Percentiles rank a stretch among this genome's conserved stretches.
phyloP scores from a whole-genome alignment of 2,329 filamentous ascomycete species.

The Amesomyces nigricolor region DNA sequence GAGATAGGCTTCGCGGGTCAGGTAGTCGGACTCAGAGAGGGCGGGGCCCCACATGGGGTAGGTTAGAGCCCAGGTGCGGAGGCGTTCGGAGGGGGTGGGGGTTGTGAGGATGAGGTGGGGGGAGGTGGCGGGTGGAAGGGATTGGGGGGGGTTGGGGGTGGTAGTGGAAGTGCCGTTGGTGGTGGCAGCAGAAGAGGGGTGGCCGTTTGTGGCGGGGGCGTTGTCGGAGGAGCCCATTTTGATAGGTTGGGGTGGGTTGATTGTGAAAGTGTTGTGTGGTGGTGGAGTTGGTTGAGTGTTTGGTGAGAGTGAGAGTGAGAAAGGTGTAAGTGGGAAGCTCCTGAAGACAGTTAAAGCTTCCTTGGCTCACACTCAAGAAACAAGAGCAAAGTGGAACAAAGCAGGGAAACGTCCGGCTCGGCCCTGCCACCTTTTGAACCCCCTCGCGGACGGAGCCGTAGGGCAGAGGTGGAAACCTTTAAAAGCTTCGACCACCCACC shows the following conservation, averaged over 20 bases:
- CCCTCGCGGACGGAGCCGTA: neutral
- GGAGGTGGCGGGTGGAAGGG: constrained; percentile 33
- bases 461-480: constrained; percentile 2
- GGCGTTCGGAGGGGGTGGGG: constrained; percentile 52
- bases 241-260: neutral
- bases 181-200: neutral
- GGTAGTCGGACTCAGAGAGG: constrained; percentile 49
- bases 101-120: constrained; percentile 45
- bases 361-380: neutral
- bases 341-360: no score
- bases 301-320: neutral
- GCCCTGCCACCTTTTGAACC: neutral
- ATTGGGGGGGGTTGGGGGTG: constrained; percentile 17
- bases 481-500: neutral
- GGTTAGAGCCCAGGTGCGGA: constrained; percentile 50
- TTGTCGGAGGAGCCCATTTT: constrained; percentile 12
- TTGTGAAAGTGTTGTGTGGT: neutral
- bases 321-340: no score
- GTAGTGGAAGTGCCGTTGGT: constrained; percentile 26
- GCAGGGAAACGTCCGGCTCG: neutral
- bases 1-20: constrained; percentile 54
- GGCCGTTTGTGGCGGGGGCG: neutral
- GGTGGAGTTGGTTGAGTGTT: no score
- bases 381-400: constrained; percentile 1
- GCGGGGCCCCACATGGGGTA: constrained; percentile 54